Evolutionary conservation across 306 rosid genomes (phyloP).

Genomic region (Fragaria vesca): DNA sequence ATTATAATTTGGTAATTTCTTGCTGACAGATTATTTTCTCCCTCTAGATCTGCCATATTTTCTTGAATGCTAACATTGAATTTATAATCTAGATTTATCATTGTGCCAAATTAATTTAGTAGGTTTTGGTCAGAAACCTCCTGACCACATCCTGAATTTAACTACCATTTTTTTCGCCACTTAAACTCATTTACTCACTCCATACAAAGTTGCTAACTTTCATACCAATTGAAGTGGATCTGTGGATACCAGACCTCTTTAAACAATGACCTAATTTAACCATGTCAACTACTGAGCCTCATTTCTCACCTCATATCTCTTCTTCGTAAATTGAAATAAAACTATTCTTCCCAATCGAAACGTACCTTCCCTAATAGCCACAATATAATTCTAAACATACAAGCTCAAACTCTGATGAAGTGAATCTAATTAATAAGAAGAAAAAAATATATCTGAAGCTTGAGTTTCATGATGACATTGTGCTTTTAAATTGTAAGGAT

Average conservation of each 20-base stretch:
- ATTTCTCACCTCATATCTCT: neutral
- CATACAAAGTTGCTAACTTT: neutral
- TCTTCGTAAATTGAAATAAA: neutral
- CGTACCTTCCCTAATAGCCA: neutral
- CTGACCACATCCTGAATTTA: neutral
- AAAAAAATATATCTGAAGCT: neutral
- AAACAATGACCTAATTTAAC: neutral
- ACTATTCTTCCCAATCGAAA: neutral
- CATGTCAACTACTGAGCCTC: neutral
- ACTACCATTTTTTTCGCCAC: neutral
- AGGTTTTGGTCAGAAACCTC: neutral
- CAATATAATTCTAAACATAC: neutral
- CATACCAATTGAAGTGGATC: neutral
- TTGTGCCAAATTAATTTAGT: neutral
- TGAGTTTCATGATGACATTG: neutral
- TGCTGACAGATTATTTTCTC: neutral
- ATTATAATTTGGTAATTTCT: too few species aligned
- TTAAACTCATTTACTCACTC: neutral
- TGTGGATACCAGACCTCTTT: neutral
- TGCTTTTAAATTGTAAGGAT: neutral
- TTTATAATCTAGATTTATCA: neutral
- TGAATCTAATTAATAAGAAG: neutral
- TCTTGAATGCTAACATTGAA: neutral
- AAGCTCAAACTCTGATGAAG: constrained; percentile 1
- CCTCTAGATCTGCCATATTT: too few species aligned